Evolutionary conservation across 2,329 filamentous ascomycete species (phyloP).

Genomic region (Fusarium oxysporum): DNA sequence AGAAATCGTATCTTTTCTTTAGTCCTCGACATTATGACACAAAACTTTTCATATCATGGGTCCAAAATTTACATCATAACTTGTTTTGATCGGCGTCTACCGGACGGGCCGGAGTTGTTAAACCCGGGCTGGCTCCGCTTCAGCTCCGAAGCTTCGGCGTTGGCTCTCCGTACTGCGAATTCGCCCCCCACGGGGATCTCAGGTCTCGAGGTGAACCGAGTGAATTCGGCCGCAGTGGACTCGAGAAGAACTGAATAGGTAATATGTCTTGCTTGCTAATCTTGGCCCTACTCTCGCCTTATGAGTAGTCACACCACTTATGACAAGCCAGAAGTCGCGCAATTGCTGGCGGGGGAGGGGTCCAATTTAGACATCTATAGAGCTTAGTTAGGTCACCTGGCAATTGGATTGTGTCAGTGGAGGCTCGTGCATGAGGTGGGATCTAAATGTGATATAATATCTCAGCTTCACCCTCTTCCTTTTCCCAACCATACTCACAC

Average conservation of each 20-base stretch:
- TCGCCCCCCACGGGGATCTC: neutral
- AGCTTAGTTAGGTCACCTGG: slow-evolving; percentile 24
- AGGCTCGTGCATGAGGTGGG: slow-evolving; percentile 20
- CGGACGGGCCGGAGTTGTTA: slow-evolving; percentile 31
- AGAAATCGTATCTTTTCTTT: neutral
- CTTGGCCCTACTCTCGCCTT: neutral
- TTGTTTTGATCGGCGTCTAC: slow-evolving; percentile 10
- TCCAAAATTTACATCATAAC: neutral
- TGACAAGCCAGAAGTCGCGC: slow-evolving; percentile 33
- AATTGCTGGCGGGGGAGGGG: slow-evolving; percentile 24
- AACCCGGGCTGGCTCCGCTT: slow-evolving; percentile 27
- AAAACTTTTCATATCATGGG: neutral
- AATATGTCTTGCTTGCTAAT: neutral
- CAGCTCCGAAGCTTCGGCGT: slow-evolving; percentile 39
- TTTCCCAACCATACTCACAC: neutral
- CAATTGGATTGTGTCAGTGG: slow-evolving; percentile 32
- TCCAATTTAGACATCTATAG: neutral
- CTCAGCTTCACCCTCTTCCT: slow-evolving; percentile 17
- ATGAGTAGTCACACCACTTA: slow-evolving; percentile 38
- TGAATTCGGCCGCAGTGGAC: slow-evolving; percentile 1
- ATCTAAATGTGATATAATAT: slow-evolving; percentile 45
- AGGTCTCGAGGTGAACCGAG: slow-evolving; percentile 6
- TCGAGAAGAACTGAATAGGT: neutral
- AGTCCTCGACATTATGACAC: accelerated
- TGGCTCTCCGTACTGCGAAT: slow-evolving; percentile 24